Conservation (phyloP, 108 stramenopile species). For the Cyclotella sp. region DNA sequence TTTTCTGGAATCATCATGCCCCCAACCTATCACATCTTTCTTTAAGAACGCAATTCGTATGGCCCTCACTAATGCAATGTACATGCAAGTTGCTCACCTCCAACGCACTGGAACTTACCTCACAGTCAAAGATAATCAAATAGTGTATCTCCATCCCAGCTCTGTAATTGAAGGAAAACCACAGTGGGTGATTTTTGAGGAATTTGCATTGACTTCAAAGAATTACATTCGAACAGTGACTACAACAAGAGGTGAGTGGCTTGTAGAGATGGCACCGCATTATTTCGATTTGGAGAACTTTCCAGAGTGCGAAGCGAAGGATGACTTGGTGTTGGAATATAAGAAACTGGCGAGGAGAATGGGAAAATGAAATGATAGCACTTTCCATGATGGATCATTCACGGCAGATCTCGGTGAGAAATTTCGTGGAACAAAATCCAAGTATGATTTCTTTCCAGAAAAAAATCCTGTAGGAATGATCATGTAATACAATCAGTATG, state of each 20-base stretch:
- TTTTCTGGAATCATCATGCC: not conserved
- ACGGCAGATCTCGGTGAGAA: no score
- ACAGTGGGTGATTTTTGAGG: constrained; percentile 97
- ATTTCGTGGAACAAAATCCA: no score
- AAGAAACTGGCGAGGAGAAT: constrained; percentile 59
- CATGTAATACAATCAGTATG: no score
- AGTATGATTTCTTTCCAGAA: no score
- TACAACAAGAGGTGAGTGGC: constrained; percentile 93
- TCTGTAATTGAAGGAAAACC: constrained; percentile 92
- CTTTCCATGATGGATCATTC: no score
- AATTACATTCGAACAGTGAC: constrained; percentile 99
- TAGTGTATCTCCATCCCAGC: constrained; percentile 95
- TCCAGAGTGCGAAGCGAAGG: constrained; percentile 94
- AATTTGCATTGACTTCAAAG: constrained; percentile 97
- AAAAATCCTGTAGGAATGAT: no score
- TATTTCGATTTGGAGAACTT: constrained; percentile 98
- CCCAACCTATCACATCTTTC: not conserved
- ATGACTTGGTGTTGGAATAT: constrained; percentile 83
- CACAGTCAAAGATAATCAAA: constrained; percentile 99
- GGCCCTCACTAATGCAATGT: constrained; percentile 92
- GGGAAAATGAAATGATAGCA: not conserved
- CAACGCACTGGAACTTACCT: constrained; percentile 95
- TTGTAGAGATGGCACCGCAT: constrained; percentile 96
- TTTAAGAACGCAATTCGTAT: constrained; percentile 79
- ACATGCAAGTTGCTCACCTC: constrained; percentile 96